These are phyloP conservation scores for Candida namnaoensis DNA, from an alignment of 805 yeast genomes.

Conservation along the genomic window DNA sequence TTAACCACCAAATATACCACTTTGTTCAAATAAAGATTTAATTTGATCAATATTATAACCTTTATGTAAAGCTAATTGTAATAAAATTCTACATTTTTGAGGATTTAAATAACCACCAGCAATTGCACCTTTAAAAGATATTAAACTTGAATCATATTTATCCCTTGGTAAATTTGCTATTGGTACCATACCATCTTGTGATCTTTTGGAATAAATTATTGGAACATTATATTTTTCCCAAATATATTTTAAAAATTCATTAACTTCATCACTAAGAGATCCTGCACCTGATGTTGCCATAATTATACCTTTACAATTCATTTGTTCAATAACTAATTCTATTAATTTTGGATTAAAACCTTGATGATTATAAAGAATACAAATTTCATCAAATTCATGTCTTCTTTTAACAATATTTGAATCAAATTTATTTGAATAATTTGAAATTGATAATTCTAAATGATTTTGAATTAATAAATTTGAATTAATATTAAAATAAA, in stretches of 20 bases:
- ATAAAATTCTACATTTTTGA: conserved; percentile 49
- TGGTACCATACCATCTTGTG: conserved; percentile 69
- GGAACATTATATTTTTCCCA: conserved; percentile 37
- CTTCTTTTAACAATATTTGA: conserved; percentile 8
- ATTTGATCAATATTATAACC: conserved; percentile 24
- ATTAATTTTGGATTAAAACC: conserved; percentile 43
- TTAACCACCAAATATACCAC: conserved; percentile 33
- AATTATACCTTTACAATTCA: conserved; percentile 45
- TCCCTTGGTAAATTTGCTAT: conserved; percentile 31
- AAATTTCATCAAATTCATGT: conserved; percentile 31
- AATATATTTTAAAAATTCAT: conserved; percentile 30
- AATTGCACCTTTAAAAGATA: conserved; percentile 30
- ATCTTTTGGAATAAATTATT: conserved; percentile 53
- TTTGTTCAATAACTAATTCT: conserved; percentile 33
- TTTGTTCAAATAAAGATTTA: conserved; percentile 24
- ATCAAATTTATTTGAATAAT: conserved; percentile 5
- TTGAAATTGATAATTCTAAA: conserved; percentile 14
- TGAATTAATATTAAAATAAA: conserved; percentile 28
- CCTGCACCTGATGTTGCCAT: conserved; percentile 72
- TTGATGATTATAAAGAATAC: conserved; percentile 55
- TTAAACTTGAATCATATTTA: conserved; percentile 6
- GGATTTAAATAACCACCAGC: conserved; percentile 64
- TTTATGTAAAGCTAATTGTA: conserved; percentile 43
- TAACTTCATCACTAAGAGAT: conserved; percentile 43
- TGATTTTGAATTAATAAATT: conserved; percentile 8